Evolutionary conservation across 2,329 filamentous ascomycete species (phyloP).

Genomic region (Cladorrhinum sp.): DNA sequence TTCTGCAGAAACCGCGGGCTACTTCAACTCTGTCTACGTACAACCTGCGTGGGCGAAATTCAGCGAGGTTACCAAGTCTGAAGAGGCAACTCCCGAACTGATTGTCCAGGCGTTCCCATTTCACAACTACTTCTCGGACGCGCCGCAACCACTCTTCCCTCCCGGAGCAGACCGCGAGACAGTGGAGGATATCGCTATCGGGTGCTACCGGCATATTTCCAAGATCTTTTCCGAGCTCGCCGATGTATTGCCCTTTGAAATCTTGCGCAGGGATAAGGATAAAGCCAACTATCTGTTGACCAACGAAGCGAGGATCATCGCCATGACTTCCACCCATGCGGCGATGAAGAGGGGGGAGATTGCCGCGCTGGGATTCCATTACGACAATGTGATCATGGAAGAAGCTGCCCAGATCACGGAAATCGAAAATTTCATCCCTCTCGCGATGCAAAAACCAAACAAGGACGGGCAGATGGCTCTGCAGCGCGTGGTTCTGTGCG

Average conservation of each 20-base stretch:
- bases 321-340: slow-evolving; percentile 98
- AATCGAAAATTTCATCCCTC: slow-evolving; percentile 92
- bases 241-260: slow-evolving; percentile 92
- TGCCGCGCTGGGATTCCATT: slow-evolving; percentile 86
- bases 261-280: slow-evolving; percentile 81
- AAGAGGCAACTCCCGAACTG: slow-evolving; percentile 55
- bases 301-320: slow-evolving; percentile 94
- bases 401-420: slow-evolving; percentile 98
- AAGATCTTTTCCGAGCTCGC: slow-evolving; percentile 91
- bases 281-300: slow-evolving; percentile 94
- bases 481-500: slow-evolving; percentile 86
- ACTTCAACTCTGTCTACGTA: slow-evolving; percentile 92
- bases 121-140: slow-evolving; percentile 79
- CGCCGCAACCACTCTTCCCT: slow-evolving; percentile 82
- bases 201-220: slow-evolving; percentile 83
- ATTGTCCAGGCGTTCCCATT: slow-evolving; percentile 81
- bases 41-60: slow-evolving; percentile 87
- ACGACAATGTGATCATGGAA: slow-evolving; percentile 98
- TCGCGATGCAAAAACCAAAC: slow-evolving; percentile 78
- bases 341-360: slow-evolving; percentile 93
- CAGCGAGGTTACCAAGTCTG: slow-evolving; percentile 59
- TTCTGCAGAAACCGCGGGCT: slow-evolving; percentile 93
- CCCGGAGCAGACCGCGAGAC: slow-evolving; percentile 60
- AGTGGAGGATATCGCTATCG: slow-evolving; percentile 72
- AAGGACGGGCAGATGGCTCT: slow-evolving; percentile 69